Conservation (phyloP, 106 monocot species). For the Acorus calamus region DNA sequence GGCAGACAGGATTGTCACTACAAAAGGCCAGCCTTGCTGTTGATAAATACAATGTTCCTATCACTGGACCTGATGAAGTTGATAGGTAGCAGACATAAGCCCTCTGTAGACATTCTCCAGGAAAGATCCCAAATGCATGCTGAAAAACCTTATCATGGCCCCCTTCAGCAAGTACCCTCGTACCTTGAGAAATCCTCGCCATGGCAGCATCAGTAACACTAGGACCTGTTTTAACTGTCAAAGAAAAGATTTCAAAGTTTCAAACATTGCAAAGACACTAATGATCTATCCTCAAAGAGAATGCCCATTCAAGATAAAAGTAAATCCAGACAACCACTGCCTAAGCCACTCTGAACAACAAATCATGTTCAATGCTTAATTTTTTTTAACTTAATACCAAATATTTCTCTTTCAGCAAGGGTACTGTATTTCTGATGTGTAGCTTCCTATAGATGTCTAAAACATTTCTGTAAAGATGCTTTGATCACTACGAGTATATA, state of each 20-base stretch:
- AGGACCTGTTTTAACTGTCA: slow-evolving; percentile 62
- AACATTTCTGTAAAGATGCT: too few relatives aligned
- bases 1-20: slow-evolving; percentile 56
- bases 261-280: too few relatives aligned
- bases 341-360: too few relatives aligned
- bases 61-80: slow-evolving; percentile 78
- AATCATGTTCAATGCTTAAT: too few relatives aligned
- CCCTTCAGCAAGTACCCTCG: slow-evolving; percentile 75
- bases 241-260: background rate
- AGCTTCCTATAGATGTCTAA: too few relatives aligned
- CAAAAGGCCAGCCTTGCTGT: slow-evolving; percentile 63
- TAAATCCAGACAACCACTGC: too few relatives aligned
- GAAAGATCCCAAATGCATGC: slow-evolving; percentile 45
- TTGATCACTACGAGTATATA: too few relatives aligned
- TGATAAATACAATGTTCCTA: slow-evolving; percentile 73
- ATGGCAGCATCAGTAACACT: slow-evolving; percentile 67
- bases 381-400: too few relatives aligned
- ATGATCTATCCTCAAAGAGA: too few relatives aligned
- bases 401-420: too few relatives aligned
- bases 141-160: slow-evolving; percentile 68
- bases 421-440: too few relatives aligned
- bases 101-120: slow-evolving; percentile 62
- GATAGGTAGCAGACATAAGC: slow-evolving; percentile 80
- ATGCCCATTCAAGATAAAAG: too few relatives aligned
- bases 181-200: slow-evolving; percentile 57